Percentiles rank a stretch among this genome's conserved stretches.
These are phyloP conservation scores for Trichosporon coremiiforme DNA, from an alignment of 1,284 basidiomycete genomes.

Conservation along the genomic window DNA sequence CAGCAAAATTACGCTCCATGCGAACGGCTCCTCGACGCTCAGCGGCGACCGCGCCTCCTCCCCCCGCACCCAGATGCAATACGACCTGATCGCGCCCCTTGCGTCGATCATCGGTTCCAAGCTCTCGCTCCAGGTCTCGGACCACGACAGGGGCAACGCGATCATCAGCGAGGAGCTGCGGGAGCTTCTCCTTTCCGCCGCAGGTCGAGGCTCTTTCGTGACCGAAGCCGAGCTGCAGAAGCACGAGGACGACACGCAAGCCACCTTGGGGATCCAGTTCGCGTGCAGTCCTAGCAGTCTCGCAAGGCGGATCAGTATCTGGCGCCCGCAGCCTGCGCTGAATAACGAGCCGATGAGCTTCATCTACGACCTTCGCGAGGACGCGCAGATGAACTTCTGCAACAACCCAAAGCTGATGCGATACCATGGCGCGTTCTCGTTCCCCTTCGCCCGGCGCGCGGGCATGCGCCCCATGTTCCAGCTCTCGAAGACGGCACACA, in stretches of 20 bases:
- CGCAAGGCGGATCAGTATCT: conserved; percentile 16
- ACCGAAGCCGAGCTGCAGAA: conserved; percentile 38
- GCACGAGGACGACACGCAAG: conserved; percentile 18
- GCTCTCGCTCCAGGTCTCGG: conserved; percentile 45
- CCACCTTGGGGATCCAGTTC: conserved; percentile 16
- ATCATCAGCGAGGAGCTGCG: conserved; percentile 46
- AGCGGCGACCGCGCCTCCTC: conserved; percentile 39
- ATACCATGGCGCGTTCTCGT: conserved; percentile 50
- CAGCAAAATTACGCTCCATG: conserved; percentile 41
- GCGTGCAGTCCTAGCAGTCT: conserved; percentile 13
- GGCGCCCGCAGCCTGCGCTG: conserved; percentile 10
- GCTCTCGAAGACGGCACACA: conserved; percentile 48
- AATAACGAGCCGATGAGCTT: conserved; percentile 35
- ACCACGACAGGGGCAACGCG: conserved; percentile 53
- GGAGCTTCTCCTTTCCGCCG: conserved; percentile 37
- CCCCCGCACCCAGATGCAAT: conserved; percentile 38
- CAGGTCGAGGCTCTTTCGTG: conserved; percentile 37
- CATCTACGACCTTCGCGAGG: conserved; percentile 43
- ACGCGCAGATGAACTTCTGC: conserved; percentile 41
- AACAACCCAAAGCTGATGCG: conserved; percentile 42
- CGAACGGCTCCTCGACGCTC: conserved; percentile 35
- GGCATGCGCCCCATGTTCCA: conserved; percentile 53
- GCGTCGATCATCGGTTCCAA: conserved; percentile 41
- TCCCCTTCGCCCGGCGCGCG: conserved; percentile 43
- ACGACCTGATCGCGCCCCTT: conserved; percentile 45